These are phyloP conservation scores for Endothia cerciana DNA, from an alignment of 2,329 filamentous ascomycete genomes.

Conservation along the genomic window DNA sequence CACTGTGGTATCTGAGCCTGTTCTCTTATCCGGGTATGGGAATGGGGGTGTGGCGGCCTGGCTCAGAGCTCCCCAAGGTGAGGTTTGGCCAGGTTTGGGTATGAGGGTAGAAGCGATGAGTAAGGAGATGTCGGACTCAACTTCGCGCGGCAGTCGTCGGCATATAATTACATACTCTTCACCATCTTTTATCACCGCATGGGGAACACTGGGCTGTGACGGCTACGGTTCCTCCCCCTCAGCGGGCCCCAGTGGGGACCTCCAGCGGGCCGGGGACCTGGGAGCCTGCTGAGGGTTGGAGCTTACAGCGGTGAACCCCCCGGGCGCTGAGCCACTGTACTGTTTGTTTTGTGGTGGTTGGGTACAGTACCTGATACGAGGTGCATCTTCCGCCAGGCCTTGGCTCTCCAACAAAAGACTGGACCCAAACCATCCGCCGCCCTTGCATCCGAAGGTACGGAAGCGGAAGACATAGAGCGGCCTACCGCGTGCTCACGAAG, in stretches of 20 bases:
- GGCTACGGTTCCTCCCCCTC: background rate
- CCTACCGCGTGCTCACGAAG: background rate
- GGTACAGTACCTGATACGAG: too few species aligned
- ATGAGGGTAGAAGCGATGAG: background rate
- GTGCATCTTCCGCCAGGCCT: constrained; percentile 3
- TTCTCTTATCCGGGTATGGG: too few species aligned
- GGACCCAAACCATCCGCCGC: constrained; percentile 21
- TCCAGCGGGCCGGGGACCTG: too few species aligned
- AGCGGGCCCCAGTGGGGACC: background rate
- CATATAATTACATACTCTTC: constrained; percentile 2
- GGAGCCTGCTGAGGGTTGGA: too few species aligned
- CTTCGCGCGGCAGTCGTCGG: constrained; percentile 4
- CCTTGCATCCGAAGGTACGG: constrained; percentile 26
- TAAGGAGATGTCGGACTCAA: background rate
- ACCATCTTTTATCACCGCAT: background rate
- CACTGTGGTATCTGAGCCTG: background rate
- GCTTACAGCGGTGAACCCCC: too few species aligned
- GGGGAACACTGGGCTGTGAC: too few species aligned
- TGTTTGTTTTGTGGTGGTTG: too few species aligned
- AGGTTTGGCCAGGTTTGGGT: too few species aligned
- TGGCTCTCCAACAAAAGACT: background rate
- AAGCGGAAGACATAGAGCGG: constrained; percentile 16
- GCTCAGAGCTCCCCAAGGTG: too few species aligned
- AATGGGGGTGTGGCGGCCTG: too few species aligned
- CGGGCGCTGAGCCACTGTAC: too few species aligned